Conservation (phyloP, 73 alveolate genomes). For the Effrenium voratum region DNA sequence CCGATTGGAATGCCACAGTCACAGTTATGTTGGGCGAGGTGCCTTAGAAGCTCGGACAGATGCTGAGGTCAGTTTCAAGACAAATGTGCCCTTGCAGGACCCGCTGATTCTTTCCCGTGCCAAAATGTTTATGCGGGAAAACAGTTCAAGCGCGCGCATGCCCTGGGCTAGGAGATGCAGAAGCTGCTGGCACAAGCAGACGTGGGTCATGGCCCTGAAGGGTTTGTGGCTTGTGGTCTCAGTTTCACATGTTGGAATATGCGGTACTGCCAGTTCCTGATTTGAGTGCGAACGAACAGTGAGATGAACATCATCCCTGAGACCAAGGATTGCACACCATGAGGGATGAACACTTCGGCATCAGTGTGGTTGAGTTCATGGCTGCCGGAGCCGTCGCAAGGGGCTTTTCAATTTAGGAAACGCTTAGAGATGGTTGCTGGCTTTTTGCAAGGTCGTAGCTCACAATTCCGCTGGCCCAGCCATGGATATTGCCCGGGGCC, state of each 20-base stretch:
- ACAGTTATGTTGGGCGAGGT: neutral
- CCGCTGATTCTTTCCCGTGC: neutral
- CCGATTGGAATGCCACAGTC: conserved; percentile 40
- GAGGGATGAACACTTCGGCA: conserved; percentile 98
- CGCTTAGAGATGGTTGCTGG: neutral
- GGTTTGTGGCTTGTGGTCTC: neutral
- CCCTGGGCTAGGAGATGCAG: conserved; percentile 49
- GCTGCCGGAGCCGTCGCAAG: conserved; percentile 98
- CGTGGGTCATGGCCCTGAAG: neutral
- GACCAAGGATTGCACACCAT: conserved; percentile 98
- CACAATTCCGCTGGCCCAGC: conserved; percentile 99
- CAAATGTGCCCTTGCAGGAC: conserved; percentile 75
- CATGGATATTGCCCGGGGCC: conserved; percentile 97
- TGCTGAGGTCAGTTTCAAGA: conserved; percentile 61
- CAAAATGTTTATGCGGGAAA: neutral
- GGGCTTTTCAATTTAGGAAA: neutral
- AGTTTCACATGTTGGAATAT: neutral
- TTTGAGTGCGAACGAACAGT: too few relatives aligned
- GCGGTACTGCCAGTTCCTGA: too few relatives aligned
- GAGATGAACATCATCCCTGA: conserved; percentile 12
- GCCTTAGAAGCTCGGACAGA: neutral
- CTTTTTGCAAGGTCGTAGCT: conserved; percentile 95
- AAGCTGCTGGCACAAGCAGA: conserved; percentile 65
- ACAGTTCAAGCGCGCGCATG: too few relatives aligned
- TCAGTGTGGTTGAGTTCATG: conserved; percentile 98